phyloP scores from a whole-genome alignment of 768 basidiomycete genomes.

The Podaxis sp. region DNA sequence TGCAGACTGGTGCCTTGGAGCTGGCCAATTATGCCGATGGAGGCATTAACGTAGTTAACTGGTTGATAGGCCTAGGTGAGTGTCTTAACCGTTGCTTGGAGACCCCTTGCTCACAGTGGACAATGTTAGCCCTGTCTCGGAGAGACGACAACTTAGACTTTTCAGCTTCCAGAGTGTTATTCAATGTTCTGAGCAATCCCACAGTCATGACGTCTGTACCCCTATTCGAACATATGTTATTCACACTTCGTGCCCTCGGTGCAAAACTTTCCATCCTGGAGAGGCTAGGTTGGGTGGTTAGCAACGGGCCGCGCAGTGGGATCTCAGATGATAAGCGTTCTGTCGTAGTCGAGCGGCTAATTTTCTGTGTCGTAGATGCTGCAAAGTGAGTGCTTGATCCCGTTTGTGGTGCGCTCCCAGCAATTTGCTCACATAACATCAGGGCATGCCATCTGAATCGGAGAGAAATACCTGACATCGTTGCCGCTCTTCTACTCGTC shows the following conservation, averaged over 20 bases:
- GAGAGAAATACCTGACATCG: slow-evolving; percentile 46
- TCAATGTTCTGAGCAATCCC: slow-evolving; percentile 14
- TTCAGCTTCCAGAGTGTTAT: slow-evolving; percentile 17
- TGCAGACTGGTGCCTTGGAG: slow-evolving; percentile 11
- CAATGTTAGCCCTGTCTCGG: background rate
- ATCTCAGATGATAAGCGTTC: slow-evolving; percentile 26
- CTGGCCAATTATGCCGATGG: slow-evolving; percentile 11
- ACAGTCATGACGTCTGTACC: background rate
- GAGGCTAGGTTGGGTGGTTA: slow-evolving; percentile 30
- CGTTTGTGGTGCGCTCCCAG: background rate
- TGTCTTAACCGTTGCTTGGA: background rate
- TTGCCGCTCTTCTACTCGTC: slow-evolving; percentile 51
- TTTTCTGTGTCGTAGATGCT: slow-evolving; percentile 41
- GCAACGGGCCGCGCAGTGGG: slow-evolving; percentile 1
- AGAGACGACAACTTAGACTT: background rate
- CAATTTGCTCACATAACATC: background rate
- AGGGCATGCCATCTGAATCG: slow-evolving; percentile 35
- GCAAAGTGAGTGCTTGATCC: slow-evolving; percentile 40
- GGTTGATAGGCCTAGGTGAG: slow-evolving; percentile 2
- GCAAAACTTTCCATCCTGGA: slow-evolving; percentile 37
- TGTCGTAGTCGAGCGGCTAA: slow-evolving; percentile 38
- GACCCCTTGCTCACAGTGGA: background rate
- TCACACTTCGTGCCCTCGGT: slow-evolving; percentile 44
- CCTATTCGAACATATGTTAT: slow-evolving; percentile 31
- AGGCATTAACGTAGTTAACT: background rate